Conservation (phyloP, 768 basidiomycete species). For the Kwoniella bestiolae region DNA sequence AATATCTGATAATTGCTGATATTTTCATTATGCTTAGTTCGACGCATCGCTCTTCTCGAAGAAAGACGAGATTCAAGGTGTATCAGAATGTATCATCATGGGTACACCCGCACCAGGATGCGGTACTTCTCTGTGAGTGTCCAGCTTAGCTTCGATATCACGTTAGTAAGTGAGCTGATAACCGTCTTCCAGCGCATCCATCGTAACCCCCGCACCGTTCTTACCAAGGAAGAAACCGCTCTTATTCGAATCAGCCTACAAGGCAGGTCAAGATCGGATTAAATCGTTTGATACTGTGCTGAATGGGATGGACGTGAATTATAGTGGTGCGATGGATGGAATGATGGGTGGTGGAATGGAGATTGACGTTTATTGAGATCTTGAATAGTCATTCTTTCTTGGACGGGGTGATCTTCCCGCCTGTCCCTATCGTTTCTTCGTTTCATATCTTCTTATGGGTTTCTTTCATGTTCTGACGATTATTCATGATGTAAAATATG, state of each 20-base stretch:
- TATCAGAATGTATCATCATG: constrained; percentile 99
- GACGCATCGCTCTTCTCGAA: constrained; percentile 96
- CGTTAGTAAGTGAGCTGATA: too few relatives aligned
- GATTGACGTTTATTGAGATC: constrained; percentile 12
- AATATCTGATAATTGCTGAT: neutral
- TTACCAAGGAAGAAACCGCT: constrained; percentile 53
- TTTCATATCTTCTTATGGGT: neutral
- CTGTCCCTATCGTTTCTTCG: neutral
- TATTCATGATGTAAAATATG: neutral
- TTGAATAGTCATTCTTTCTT: neutral
- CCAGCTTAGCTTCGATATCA: too few relatives aligned
- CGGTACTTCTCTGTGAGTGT: constrained; percentile 84
- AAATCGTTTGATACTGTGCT: neutral
- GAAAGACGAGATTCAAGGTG: constrained; percentile 90
- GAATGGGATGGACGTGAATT: neutral
- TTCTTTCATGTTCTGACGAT: neutral
- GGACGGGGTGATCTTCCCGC: too few relatives aligned
- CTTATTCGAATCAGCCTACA: constrained; percentile 58
- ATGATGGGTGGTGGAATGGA: constrained; percentile 6
- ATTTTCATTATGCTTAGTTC: too few relatives aligned
- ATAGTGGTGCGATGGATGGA: constrained; percentile 1
- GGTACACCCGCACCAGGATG: constrained; percentile 92
- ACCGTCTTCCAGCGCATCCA: constrained; percentile 58
- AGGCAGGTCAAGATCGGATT: constrained; percentile 31
- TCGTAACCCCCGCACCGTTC: constrained; percentile 57